Evolutionary conservation across 305 asterid genomes (phyloP), one percentile per base, ranked within the genome.

Genomic region (Fraxinus ornus): DNA sequence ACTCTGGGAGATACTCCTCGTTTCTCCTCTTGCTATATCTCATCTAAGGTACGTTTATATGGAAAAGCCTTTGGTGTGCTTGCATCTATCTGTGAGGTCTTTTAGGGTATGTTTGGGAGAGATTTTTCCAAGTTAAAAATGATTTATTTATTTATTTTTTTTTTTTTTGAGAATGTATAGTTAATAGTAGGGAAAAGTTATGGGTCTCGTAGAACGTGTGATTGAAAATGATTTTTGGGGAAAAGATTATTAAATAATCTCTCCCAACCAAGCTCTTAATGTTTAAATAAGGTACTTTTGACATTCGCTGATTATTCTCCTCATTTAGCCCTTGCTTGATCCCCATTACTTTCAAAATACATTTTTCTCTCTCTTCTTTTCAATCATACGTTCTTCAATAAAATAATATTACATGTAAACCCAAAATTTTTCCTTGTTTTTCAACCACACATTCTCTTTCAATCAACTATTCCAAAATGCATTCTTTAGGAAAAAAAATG

Each of bases 1-100:
- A 92, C 98, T 12, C 94, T 97, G 85, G 99, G 99, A 37, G 97
- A 92, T 84, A 88, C 93, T 86, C 93, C 98, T 81, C 91, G 92
- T 70, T 92, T 93, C 88, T 85, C 97, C 81, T 90, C 97, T 41
- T 91, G 76, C 81, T 92, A 91, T 83, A 91, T 97, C 89, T 92
- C 98, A 87, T 97, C 99, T 39, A 97, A 97, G 99, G 99, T 97
- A 94, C 75, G 75, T 7, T 82, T 60, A 71, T 15, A 24, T 21
- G 12, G 30, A 35, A 79, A 71, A 75, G 0, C 24, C 52, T 35
- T 39, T 68, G 26, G 75, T 72, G 73, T 26, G 17, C 36, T 26
- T 22, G 35, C 78, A 52, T 75, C 35, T 52, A 19, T 55, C 24
- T 60, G 70, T 60, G 30, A 60, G 21, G 6, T 57, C 28, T 57